These are phyloP conservation scores for Aspergillus japonicus DNA, from an alignment of 2,329 filamentous ascomycete species.

Conservation along the genomic window DNA sequence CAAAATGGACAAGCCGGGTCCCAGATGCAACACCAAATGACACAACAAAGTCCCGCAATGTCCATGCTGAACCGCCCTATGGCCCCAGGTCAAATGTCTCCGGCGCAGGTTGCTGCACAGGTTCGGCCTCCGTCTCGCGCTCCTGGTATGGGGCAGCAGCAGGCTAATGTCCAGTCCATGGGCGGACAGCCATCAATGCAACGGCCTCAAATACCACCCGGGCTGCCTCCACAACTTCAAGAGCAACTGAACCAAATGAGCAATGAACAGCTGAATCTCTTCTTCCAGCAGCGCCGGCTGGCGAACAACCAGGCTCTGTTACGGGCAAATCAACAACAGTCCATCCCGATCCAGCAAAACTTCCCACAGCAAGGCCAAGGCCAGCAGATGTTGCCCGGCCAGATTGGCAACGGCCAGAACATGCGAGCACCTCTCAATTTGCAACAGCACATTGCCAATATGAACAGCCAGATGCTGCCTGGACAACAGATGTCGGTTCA, in stretches of 20 bases:
- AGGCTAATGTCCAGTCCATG: slow-evolving; percentile 25
- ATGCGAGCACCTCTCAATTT: slow-evolving; percentile 36
- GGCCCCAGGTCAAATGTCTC: slow-evolving; percentile 40
- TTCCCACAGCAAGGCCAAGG: slow-evolving; percentile 34
- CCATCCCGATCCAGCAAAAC: slow-evolving; percentile 30
- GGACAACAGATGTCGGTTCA: slow-evolving; percentile 34
- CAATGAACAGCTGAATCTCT: slow-evolving; percentile 34
- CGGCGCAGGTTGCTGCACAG: slow-evolving; percentile 34
- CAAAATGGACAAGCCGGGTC: slow-evolving; percentile 46
- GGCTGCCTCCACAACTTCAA: slow-evolving; percentile 36
- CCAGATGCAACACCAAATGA: slow-evolving; percentile 39
- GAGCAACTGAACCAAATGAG: slow-evolving; percentile 38
- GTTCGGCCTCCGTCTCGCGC: slow-evolving; percentile 35
- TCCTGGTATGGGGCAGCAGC: slow-evolving; percentile 34
- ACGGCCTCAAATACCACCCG: slow-evolving; percentile 34
- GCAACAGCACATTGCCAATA: slow-evolving; percentile 34
- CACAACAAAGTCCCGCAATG: slow-evolving; percentile 43
- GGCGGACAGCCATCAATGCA: slow-evolving; percentile 33
- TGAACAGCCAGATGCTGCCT: slow-evolving; percentile 34
- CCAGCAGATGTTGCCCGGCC: slow-evolving; percentile 32
- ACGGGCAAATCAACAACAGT: slow-evolving; percentile 33
- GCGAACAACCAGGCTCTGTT: slow-evolving; percentile 33
- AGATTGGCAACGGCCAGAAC: slow-evolving; percentile 34
- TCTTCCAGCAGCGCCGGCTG: slow-evolving; percentile 36
- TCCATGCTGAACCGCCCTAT: slow-evolving; percentile 46